A percentile compares a stretch with the other conserved stretches of the same genome.
Evolutionary conservation across 768 basidiomycete species (phyloP).

Genomic region (Fibroporia radiculosa): DNA sequence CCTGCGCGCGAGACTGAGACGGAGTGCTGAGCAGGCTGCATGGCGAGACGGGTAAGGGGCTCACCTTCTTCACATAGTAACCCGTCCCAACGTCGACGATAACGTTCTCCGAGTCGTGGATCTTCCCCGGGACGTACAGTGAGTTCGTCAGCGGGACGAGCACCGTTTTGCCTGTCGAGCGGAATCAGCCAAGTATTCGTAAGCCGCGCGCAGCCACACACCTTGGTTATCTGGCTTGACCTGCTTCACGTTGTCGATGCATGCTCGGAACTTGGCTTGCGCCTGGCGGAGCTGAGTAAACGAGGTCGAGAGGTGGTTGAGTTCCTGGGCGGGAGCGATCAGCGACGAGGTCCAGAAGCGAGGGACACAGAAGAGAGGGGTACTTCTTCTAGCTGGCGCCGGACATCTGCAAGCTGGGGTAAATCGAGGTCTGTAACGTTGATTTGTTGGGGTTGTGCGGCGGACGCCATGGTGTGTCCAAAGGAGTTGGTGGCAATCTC

Average conservation of each 20-base stretch:
- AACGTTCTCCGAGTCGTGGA: conserved; percentile 77
- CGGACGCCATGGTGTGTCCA: conserved; percentile 30
- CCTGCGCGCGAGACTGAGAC: conserved; percentile 75
- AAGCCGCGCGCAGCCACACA: conserved; percentile 15
- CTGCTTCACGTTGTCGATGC: conserved; percentile 73
- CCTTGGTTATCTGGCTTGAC: conserved; percentile 65
- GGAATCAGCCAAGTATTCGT: not conserved
- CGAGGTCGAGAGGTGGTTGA: conserved; percentile 85
- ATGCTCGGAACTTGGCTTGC: conserved; percentile 85
- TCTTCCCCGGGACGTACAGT: conserved; percentile 89
- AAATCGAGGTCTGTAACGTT: conserved; percentile 79
- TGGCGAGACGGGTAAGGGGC: conserved; percentile 10
- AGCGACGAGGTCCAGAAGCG: conserved; percentile 4
- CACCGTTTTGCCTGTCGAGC: conserved; percentile 68
- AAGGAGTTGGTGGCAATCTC: no score
- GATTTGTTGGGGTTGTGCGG: conserved; percentile 57
- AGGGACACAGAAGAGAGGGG: conserved; percentile 12
- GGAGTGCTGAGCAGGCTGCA: conserved; percentile 17
- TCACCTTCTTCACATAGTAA: conserved; percentile 91
- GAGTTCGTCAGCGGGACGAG: conserved; percentile 93
- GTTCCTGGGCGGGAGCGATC: conserved; percentile 49
- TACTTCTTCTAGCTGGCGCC: conserved; percentile 89
- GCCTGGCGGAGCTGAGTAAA: conserved; percentile 91
- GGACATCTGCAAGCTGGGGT: conserved; percentile 81
- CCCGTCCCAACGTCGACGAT: conserved; percentile 96